These are phyloP conservation scores for Teunomyces cretensis DNA, from an alignment of 805 yeast species.

Conservation along the genomic window DNA sequence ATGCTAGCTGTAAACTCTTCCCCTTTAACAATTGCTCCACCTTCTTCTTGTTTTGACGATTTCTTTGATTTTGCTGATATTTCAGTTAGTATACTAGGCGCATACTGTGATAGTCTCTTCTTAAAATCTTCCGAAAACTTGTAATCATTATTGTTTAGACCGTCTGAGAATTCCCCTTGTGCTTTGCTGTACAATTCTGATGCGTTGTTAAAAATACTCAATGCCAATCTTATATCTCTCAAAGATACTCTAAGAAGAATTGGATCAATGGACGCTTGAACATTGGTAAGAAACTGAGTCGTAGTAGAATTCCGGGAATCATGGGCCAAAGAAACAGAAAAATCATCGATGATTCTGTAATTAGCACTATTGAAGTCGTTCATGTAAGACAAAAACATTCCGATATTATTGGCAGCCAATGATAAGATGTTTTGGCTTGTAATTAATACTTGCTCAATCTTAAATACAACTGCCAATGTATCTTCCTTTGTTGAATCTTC, in stretches of 20 bases:
- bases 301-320: conserved; percentile 69
- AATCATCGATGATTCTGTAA: conserved; percentile 82
- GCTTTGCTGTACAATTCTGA: conserved; percentile 47
- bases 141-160: conserved; percentile 24
- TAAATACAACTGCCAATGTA: conserved; percentile 88
- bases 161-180: conserved; percentile 12
- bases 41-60: conserved; percentile 15
- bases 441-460: conserved; percentile 73
- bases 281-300: conserved; percentile 56
- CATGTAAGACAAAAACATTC: conserved; percentile 84
- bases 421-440: conserved; percentile 68
- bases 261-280: conserved; percentile 76
- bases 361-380: conserved; percentile 57
- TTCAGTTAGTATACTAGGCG: conserved; percentile 63
- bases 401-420: conserved; percentile 72
- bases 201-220: conserved; percentile 71
- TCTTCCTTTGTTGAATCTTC: conserved; percentile 71
- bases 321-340: conserved; percentile 70
- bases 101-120: conserved; percentile 58
- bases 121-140: conserved; percentile 64
- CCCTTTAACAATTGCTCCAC: conserved; percentile 54
- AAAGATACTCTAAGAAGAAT: conserved; percentile 77
- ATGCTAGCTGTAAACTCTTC: conserved; percentile 66
- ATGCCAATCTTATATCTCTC: conserved; percentile 81
- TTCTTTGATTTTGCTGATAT: conserved; percentile 35